A percentile compares a stretch with the other conserved stretches of the same genome.
These are phyloP conservation scores for Byssochlamys sp. DNA, from an alignment of 2,329 filamentous ascomycete genomes.

Conservation along the genomic window DNA sequence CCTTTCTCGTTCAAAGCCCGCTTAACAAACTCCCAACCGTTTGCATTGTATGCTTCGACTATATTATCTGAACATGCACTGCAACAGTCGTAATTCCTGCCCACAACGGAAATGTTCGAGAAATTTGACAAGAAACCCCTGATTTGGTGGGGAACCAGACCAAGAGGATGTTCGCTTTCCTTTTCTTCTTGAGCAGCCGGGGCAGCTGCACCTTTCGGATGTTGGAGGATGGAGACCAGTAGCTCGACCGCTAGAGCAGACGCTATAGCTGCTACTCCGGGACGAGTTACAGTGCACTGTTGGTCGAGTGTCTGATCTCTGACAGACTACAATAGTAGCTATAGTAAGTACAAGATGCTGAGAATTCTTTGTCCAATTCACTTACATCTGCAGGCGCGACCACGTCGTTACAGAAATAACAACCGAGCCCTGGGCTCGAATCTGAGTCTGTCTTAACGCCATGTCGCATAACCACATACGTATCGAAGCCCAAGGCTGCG, in stretches of 20 bases:
- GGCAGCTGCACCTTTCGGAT: constrained; percentile 49
- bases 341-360: constrained; percentile 6
- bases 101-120: constrained; percentile 48
- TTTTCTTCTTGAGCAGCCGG: constrained; percentile 28
- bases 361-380: constrained; percentile 11
- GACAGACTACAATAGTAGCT: constrained; percentile 54
- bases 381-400: constrained; percentile 86
- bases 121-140: constrained; percentile 54
- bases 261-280: constrained; percentile 83
- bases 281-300: constrained; percentile 92
- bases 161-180: constrained; percentile 36
- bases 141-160: constrained; percentile 53
- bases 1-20: constrained; percentile 51
- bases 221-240: constrained; percentile 76
- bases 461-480: constrained; percentile 94
- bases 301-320: constrained; percentile 94
- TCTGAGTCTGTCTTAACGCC: constrained; percentile 55
- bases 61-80: constrained; percentile 53
- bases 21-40: constrained; percentile 53
- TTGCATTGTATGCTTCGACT: constrained; percentile 41
- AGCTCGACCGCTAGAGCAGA: constrained; percentile 86
- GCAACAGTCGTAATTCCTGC: constrained; percentile 52
- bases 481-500: constrained; percentile 89
- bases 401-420: constrained; percentile 98
- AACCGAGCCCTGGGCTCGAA: constrained; percentile 64